Base-by-base conservation (phyloP, 2,329 filamentous ascomycete genomes). In the Amylocarpus encephaloides region DNA sequence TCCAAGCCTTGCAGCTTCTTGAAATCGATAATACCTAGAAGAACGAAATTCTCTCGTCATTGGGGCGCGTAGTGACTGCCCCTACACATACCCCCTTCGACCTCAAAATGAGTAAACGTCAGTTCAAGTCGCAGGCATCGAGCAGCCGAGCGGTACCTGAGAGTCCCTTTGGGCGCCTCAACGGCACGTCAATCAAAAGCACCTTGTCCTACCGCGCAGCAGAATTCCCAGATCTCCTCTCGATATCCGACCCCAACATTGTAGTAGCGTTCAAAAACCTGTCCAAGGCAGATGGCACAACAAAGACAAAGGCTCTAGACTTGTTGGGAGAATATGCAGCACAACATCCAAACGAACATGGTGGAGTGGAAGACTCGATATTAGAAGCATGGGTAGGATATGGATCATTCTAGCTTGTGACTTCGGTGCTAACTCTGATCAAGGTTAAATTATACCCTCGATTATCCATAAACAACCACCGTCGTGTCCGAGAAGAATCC, bases 191-290 rank as follows among this genome's bases (percentile, higher is more conserved):
- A 15, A 62, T 67, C 43, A 68, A 68, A 50, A 77, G 70, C 59
- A 74, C 73, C 6, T 76, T 98, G 35, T 95, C 91, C 40, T 96
- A 95, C 22, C 22, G 22, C 70, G 80, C 97, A 46, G 77, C 86
- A 47, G 90, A 95, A 62, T 88, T 89, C 9, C 87, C 88, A 43
- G 86, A 95, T 62, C 80, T 95, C 59, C 82, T 83, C 32, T 73
- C 72, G 39, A 82, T 98, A 52, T 85, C 83, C 40, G 84, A 95
- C 60, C 78, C 90, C 6, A 86, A 93, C 63, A 75, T 92, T 34
- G 82, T 92, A 34, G 90, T 97, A 12, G 82, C 84, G n/a, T 88
- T 96, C 71, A 95, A 96, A 69, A 95, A 94, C 60, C 71, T 96
- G 3, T 77, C 84, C 45, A 98, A 97, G 71, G 95, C 93, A 70